Base-by-base conservation (phyloP, 23 red algal species). In the Gracilariopsis chorda region DNA sequence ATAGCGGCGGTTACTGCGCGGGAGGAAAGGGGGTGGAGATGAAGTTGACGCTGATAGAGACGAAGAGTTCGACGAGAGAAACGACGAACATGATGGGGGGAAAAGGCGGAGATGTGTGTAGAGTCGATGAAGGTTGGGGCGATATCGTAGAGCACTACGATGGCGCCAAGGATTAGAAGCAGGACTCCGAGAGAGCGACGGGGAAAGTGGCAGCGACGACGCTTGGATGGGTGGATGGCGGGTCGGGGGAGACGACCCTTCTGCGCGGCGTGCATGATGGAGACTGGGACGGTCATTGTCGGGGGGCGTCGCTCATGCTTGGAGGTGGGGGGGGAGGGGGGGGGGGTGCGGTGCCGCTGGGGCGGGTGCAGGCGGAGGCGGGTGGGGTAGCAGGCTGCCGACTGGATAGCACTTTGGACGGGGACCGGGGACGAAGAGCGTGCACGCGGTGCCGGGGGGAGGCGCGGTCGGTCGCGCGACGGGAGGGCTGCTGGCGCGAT, bases 41-140 rank as follows among this genome's bases (percentile, higher is more conserved):
- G 82, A 12, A 94, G 84, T 25, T 82, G 76, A 27, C 82, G 92
- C 46, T 78, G 77, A 46, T 94, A 94, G 51, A 87, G 41, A 14
- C 71, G 91, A 43, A 94, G 80, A 6, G 68, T 45, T 19, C 77
- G 80, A 16, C 81, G 91, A 56, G 58, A 62, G 11, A 63, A 45
- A 42, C 69, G 91, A 36, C 65, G 91, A 27, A 92, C 36, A 8
- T 73, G 39, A 73, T 73, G 67, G n/a, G 67, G 67, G 37, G 42
- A 42, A 42, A 73, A 73, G 14, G 67, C 42, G 6, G 67, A 73
- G 40, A 73, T 42, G 67, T 73, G 28, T 2, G 67, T 45, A 73
- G 67, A 33, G 14, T 73, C 67, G 14, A 73, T 73, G 28, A 45
- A 34, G 28, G 39, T 73, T 6, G 67, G 67, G 17, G 19, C 67